These are phyloP conservation scores for Euphorbia pulcherrima DNA, from an alignment of 345 rosid genomes.

Conservation along the genomic window DNA sequence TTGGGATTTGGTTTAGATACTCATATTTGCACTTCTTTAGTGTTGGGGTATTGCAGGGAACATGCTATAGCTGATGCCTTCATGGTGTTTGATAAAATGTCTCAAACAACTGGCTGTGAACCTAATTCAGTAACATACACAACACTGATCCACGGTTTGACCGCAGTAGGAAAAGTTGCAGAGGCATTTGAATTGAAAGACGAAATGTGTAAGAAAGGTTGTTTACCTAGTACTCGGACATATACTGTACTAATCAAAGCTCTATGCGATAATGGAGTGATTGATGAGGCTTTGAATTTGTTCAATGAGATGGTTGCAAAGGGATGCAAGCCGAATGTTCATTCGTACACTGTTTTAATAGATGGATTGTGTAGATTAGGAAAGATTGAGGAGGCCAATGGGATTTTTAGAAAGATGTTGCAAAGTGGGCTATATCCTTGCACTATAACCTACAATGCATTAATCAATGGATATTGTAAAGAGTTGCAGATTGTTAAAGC, in stretches of 20 bases:
- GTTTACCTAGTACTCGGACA: constrained; percentile 38
- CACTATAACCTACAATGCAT: constrained; percentile 40
- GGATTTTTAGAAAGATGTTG: constrained; percentile 37
- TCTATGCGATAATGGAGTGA: constrained; percentile 35
- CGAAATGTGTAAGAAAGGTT: constrained; percentile 43
- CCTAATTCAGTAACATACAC: constrained; percentile 46
- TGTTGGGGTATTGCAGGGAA: constrained; percentile 36
- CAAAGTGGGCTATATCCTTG: constrained; percentile 34
- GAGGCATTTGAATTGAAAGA: constrained; percentile 45
- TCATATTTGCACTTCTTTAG: constrained; percentile 44
- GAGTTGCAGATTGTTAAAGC: constrained; percentile 38
- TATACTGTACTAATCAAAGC: constrained; percentile 46
- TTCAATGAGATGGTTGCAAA: constrained; percentile 39
- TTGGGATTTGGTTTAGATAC: constrained; percentile 40
- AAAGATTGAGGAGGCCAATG: constrained; percentile 45
- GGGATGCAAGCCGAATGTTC: constrained; percentile 40
- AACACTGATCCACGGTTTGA: constrained; percentile 43
- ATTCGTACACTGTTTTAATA: constrained; percentile 43
- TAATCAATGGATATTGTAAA: constrained; percentile 52
- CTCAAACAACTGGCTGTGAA: constrained; percentile 28
- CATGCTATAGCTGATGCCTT: constrained; percentile 27
- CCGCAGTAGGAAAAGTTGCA: constrained; percentile 36
- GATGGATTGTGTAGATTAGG: constrained; percentile 44
- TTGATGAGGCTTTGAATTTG: constrained; percentile 38
- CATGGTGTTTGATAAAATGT: constrained; percentile 46